A percentile compares a stretch with the other conserved stretches of the same genome.
Conservation (phyloP, 2,329 filamentous ascomycete species). For the Grosmannia clavigera region DNA sequence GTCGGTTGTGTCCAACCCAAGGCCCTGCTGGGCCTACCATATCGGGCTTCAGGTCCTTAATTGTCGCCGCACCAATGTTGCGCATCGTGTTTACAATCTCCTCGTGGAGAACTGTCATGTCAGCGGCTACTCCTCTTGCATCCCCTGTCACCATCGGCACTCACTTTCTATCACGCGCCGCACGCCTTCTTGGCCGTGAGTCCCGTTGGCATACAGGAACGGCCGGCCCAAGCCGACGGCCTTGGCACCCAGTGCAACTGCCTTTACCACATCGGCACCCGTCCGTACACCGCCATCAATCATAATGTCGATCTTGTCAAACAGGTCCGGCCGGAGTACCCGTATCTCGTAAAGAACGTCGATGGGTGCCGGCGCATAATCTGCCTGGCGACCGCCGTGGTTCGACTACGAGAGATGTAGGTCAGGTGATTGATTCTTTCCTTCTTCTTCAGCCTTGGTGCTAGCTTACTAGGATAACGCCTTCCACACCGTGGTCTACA, state of each 20-base stretch:
- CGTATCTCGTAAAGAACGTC: slow-evolving; percentile 31
- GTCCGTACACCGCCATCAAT: slow-evolving; percentile 42
- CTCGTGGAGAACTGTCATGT: neutral
- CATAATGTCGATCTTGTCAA: slow-evolving; percentile 37
- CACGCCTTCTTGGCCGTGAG: slow-evolving; percentile 7
- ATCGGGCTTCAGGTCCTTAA: slow-evolving; percentile 6
- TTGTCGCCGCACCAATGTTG: slow-evolving; percentile 4
- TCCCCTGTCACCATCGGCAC: neutral
- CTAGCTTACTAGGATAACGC: slow-evolving; percentile 35
- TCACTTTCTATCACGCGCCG: slow-evolving; percentile 6
- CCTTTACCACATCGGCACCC: slow-evolving; percentile 30
- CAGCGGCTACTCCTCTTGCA: neutral
- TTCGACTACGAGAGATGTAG: slow-evolving; percentile 1
- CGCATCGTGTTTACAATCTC: slow-evolving; percentile 10
- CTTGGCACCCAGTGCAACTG: slow-evolving; percentile 8
- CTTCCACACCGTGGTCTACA: slow-evolving; percentile 42
- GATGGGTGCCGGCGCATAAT: slow-evolving; percentile 31
- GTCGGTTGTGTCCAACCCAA: slow-evolving; percentile 4
- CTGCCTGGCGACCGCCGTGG: slow-evolving; percentile 38
- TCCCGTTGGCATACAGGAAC: slow-evolving; percentile 8
- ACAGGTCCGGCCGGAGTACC: slow-evolving; percentile 24
- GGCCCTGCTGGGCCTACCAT: slow-evolving; percentile 5
- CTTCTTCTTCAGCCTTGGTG: slow-evolving; percentile 5
- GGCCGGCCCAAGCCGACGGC: slow-evolving; percentile 11
- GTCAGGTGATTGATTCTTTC: neutral